Evolutionary conservation across 2,329 filamentous ascomycete genomes (phyloP).

Genomic region (Aspergillus luchuensis): DNA sequence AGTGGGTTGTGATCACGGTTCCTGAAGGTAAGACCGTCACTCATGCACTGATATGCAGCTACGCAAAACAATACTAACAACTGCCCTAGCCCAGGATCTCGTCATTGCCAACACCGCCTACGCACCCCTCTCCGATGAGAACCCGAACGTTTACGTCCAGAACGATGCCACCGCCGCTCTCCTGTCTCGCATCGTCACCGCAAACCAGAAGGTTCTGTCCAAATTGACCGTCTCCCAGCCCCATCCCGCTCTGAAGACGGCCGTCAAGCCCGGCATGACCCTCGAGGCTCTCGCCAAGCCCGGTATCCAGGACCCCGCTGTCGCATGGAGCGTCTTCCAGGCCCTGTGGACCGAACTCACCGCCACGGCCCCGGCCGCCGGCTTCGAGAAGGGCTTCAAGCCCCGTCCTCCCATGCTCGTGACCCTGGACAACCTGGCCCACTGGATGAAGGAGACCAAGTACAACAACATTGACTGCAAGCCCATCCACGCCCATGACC

Average conservation of each 20-base stretch:
- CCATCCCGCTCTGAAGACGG: slow-evolving; percentile 62
- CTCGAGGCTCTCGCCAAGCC: slow-evolving; percentile 69
- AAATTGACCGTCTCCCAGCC: slow-evolving; percentile 53
- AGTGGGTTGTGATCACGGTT: slow-evolving; percentile 86
- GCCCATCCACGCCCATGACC: slow-evolving; percentile 81
- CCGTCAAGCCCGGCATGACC: slow-evolving; percentile 59
- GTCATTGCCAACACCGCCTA: slow-evolving; percentile 81
- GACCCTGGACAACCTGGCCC: slow-evolving; percentile 74
- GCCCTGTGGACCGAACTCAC: slow-evolving; percentile 80
- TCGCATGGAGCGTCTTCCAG: slow-evolving; percentile 77
- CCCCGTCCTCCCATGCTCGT: slow-evolving; percentile 68
- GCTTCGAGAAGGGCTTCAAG: slow-evolving; percentile 48
- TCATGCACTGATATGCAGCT: not conserved
- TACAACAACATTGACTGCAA: slow-evolving; percentile 74
- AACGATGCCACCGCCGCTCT: slow-evolving; percentile 74
- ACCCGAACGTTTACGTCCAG: slow-evolving; percentile 68
- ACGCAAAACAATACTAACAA: slow-evolving; percentile 19
- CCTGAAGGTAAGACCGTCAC: slow-evolving; percentile 70
- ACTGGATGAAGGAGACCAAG: slow-evolving; percentile 75
- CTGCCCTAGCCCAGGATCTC: slow-evolving; percentile 71
- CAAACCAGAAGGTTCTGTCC: slow-evolving; percentile 68
- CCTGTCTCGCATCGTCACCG: slow-evolving; percentile 69
- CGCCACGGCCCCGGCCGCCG: slow-evolving; percentile 47
- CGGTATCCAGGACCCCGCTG: slow-evolving; percentile 72
- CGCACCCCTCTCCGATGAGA: slow-evolving; percentile 62